These are phyloP conservation scores for Apiospora hydei DNA, from an alignment of 2,329 filamentous ascomycete genomes.

Conservation along the genomic window DNA sequence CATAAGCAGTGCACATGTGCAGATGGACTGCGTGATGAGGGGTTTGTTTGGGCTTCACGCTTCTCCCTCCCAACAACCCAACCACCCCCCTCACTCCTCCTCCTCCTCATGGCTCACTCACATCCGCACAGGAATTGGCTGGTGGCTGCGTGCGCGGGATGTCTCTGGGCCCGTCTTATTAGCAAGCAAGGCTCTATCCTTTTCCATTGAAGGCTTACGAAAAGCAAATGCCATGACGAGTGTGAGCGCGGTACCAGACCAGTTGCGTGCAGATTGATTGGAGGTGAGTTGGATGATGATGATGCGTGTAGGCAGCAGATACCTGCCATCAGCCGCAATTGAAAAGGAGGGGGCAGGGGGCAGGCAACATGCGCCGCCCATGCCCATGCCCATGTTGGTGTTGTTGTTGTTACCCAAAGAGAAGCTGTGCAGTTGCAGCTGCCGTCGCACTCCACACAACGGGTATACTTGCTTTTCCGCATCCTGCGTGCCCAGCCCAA, in stretches of 20 bases:
- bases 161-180: neutral
- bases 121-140: neutral
- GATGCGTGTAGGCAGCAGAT: neutral
- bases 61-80: neutral
- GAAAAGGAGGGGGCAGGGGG: neutral
- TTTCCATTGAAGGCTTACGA: neutral
- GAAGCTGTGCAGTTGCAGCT: neutral
- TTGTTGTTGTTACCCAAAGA: neutral
- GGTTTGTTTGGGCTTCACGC: neutral
- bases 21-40: neutral
- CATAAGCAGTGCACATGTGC: neutral
- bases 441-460: neutral
- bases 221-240: neutral
- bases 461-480: conserved; percentile 3
- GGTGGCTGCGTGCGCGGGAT: neutral
- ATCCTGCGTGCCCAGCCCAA: neutral
- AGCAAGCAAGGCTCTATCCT: neutral
- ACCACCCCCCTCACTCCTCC: neutral
- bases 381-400: neutral
- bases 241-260: neutral
- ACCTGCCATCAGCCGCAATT: conserved; percentile 9
- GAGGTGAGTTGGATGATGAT: neutral
- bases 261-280: neutral
- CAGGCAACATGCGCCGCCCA: no score
- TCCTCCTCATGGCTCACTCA: neutral